Evolutionary conservation across 495 filamentous ascomycete genomes (phyloP).

Genomic region (Hyaloscypha bicolor): DNA sequence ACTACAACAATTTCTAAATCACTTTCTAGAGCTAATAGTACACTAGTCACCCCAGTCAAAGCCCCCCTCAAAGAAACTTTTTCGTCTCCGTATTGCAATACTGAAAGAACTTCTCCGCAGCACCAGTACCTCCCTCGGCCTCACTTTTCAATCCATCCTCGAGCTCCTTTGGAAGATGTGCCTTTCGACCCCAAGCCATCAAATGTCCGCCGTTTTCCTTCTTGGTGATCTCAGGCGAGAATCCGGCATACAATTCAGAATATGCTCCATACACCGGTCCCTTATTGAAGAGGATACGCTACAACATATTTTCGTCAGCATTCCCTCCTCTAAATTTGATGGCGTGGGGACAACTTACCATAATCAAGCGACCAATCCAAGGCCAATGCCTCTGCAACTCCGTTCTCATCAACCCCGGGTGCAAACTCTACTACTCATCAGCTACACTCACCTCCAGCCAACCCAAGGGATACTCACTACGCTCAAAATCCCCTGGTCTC

Average conservation of each 20-base stretch:
- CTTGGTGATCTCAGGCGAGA: slow-evolving; percentile 42
- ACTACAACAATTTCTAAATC: slow-evolving; percentile 2
- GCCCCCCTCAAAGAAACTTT: slow-evolving; percentile 8
- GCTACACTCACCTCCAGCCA: background rate
- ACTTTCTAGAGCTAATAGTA: background rate
- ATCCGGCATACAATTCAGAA: slow-evolving; percentile 47
- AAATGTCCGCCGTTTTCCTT: slow-evolving; percentile 27
- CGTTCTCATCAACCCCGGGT: slow-evolving; percentile 43
- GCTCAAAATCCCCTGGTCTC: slow-evolving; percentile 36
- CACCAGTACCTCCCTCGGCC: slow-evolving; percentile 33
- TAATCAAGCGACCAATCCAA: slow-evolving; percentile 1
- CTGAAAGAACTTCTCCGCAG: slow-evolving; percentile 37
- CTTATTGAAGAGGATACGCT: slow-evolving; percentile 17
- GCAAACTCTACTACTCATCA: slow-evolving; percentile 26
- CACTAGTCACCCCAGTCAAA: background rate
- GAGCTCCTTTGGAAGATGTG: slow-evolving; percentile 28
- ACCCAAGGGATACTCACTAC: slow-evolving; percentile 25
- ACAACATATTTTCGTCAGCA: background rate
- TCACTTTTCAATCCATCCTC: slow-evolving; percentile 21
- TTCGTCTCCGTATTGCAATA: slow-evolving; percentile 29
- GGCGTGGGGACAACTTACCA: slow-evolving; percentile 19
- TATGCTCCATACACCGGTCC: slow-evolving; percentile 43
- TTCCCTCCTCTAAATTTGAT: too few species aligned
- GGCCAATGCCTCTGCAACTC: slow-evolving; percentile 35
- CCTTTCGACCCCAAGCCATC: slow-evolving; percentile 38